phyloP scores from a whole-genome alignment of 2,329 filamentous ascomycete species.

The Epichloe scottii region DNA sequence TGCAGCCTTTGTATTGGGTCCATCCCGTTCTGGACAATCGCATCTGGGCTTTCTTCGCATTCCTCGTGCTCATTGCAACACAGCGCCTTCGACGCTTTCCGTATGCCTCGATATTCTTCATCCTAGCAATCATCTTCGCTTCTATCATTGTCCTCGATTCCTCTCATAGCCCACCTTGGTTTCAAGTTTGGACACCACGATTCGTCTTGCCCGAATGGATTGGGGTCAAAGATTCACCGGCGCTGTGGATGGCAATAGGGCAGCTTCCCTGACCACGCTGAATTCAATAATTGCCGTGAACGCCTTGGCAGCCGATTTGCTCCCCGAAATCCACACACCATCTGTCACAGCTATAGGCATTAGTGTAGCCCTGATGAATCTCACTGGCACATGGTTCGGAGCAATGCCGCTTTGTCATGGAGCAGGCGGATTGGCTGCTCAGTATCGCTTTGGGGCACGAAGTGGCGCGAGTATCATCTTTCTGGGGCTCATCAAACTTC shows the following conservation, averaged over 20 bases:
- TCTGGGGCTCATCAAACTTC: conserved; percentile 62
- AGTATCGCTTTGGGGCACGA: conserved; percentile 82
- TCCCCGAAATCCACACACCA: conserved; percentile 55
- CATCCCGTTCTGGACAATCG: conserved; percentile 63
- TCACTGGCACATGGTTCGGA: conserved; percentile 79
- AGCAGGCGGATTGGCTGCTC: conserved; percentile 78
- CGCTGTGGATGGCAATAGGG: conserved; percentile 55
- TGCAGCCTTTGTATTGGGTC: conserved; percentile 57
- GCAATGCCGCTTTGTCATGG: conserved; percentile 95
- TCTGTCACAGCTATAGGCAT: conserved; percentile 66
- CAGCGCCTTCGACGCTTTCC: conserved; percentile 56
- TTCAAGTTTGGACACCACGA: conserved; percentile 49
- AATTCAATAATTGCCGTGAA: conserved; percentile 87
- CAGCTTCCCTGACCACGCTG: conserved; percentile 85
- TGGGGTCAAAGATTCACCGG: conserved; percentile 14
- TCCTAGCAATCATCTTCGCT: conserved; percentile 55
- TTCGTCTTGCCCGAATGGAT: conserved; percentile 25
- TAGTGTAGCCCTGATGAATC: conserved; percentile 74
- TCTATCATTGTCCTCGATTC: conserved; percentile 24
- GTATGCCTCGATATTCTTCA: conserved; percentile 63
- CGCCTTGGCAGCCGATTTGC: conserved; percentile 63
- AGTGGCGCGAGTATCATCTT: conserved; percentile 75
- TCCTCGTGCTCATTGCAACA: conserved; percentile 56
- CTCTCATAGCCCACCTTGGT: conserved; percentile 31
- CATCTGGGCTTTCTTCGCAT: conserved; percentile 63